phyloP scores from a whole-genome alignment of 2,329 filamentous ascomycete genomes.

The Colletotrichum sp. region DNA sequence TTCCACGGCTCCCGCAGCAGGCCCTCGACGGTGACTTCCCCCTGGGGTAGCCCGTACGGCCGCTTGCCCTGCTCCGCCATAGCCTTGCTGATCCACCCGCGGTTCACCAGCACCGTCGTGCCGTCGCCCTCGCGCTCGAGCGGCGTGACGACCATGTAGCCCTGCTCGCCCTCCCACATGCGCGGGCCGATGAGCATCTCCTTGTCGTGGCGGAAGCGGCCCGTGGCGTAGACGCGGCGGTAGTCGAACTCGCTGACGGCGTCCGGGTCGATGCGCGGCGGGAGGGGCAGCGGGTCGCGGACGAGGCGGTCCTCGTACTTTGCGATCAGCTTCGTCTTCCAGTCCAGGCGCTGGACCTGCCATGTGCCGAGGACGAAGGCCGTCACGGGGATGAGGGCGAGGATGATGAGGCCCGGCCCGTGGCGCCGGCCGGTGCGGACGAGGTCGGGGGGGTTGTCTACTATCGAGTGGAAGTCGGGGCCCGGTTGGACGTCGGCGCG shows the following conservation, averaged over 20 bases:
- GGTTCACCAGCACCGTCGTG: conserved; percentile 82
- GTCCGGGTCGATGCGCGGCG: conserved; percentile 80
- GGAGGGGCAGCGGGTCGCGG: conserved; percentile 83
- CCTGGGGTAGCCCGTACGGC: conserved; percentile 68
- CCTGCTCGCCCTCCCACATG: conserved; percentile 86
- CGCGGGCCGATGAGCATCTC: conserved; percentile 97
- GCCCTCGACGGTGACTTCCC: conserved; percentile 81
- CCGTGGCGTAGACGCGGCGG: conserved; percentile 78
- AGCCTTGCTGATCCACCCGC: conserved; percentile 90
- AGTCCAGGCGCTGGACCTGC: conserved; percentile 91
- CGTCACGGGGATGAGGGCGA: conserved; percentile 88
- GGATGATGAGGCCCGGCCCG: conserved; percentile 79
- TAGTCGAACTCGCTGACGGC: conserved; percentile 92
- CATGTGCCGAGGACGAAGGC: conserved; percentile 91
- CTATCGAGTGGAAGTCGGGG: conserved; percentile 80
- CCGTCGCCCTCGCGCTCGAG: conserved; percentile 70
- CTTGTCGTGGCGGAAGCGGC: conserved; percentile 81
- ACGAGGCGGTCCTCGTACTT: conserved; percentile 92
- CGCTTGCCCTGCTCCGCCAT: conserved; percentile 70
- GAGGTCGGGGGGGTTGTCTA: conserved; percentile 84
- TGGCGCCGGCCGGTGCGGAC: conserved; percentile 77
- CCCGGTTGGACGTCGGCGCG: conserved; percentile 14
- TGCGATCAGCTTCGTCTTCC: conserved; percentile 93
- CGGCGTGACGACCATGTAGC: conserved; percentile 90
- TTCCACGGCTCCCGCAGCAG: conserved; percentile 89